A percentile compares a stretch with the other conserved stretches of the same genome.
These are phyloP conservation scores for Russula compacta DNA, from an alignment of 768 basidiomycete genomes.

Conservation along the genomic window DNA sequence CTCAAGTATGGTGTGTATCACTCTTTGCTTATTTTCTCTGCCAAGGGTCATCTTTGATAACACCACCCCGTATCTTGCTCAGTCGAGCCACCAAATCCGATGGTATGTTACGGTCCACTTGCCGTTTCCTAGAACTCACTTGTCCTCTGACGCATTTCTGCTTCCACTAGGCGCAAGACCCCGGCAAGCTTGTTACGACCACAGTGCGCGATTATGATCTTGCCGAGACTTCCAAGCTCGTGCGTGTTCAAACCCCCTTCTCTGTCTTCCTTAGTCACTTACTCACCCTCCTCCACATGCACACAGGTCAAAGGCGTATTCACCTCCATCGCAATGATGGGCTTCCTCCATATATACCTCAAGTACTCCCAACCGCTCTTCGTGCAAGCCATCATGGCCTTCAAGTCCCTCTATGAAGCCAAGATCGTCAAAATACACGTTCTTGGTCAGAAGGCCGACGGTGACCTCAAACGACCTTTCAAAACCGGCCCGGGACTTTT, in stretches of 20 bases:
- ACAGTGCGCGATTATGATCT: conserved; percentile 94
- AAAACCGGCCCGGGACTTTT: conserved; percentile 63
- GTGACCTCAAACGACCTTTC: conserved; percentile 87
- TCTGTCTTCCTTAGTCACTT: conserved; percentile 20
- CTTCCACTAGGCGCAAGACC: conserved; percentile 44
- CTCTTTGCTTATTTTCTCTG: not conserved
- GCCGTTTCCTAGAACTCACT: not conserved
- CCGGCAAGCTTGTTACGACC: conserved; percentile 74
- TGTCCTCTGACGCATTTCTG: not conserved
- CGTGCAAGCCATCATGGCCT: conserved; percentile 90
- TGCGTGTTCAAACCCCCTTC: conserved; percentile 35
- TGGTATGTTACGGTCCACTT: conserved; percentile 42
- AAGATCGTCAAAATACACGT: conserved; percentile 79
- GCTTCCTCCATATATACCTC: conserved; percentile 87
- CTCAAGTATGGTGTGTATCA: conserved; percentile 78
- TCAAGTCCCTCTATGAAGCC: conserved; percentile 84
- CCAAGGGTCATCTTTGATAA: not conserved
- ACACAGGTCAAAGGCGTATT: conserved; percentile 53
- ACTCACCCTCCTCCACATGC: conserved; percentile 9
- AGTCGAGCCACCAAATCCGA: conserved; percentile 71
- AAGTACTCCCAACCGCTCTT: conserved; percentile 95
- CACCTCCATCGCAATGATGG: conserved; percentile 81
- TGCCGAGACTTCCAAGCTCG: conserved; percentile 72
- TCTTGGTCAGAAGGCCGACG: conserved; percentile 67
- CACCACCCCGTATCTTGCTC: too few relatives aligned